A percentile compares a stretch with the other conserved stretches of the same genome.
Conservation (phyloP, 805 yeast genomes). For the Diddensiella caesifluorescens region DNA sequence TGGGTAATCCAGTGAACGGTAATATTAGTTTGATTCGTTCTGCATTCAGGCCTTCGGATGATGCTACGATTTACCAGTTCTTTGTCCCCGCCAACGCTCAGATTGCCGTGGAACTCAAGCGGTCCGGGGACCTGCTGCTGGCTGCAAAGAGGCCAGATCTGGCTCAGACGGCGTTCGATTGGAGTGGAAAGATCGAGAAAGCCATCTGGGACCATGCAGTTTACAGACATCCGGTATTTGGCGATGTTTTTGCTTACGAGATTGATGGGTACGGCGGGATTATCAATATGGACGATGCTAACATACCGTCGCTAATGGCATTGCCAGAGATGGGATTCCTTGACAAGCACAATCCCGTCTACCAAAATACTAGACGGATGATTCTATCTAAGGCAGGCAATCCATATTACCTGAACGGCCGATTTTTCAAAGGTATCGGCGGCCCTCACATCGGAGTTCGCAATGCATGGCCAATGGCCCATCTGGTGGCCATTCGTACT, state of each 20-base stretch:
- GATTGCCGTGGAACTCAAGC: conserved; percentile 56
- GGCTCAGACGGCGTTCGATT: conserved; percentile 24
- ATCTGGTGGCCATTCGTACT: conserved; percentile 71
- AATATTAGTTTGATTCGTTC: conserved; percentile 71
- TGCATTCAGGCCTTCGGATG: conserved; percentile 86
- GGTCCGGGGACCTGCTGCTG: conserved; percentile 26
- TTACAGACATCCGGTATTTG: conserved; percentile 61
- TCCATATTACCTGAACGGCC: conserved; percentile 69
- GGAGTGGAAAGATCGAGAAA: conserved; percentile 39
- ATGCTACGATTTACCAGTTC: conserved; percentile 72
- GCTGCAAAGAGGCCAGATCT: conserved; percentile 21
- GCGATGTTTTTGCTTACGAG: conserved; percentile 80
- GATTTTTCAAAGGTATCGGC: conserved; percentile 68
- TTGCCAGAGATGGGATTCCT: conserved; percentile 74
- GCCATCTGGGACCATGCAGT: conserved; percentile 64
- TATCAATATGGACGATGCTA: conserved; percentile 84
- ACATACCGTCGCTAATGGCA: conserved; percentile 74
- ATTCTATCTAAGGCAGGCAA: conserved; percentile 62
- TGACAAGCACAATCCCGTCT: conserved; percentile 46
- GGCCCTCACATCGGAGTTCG: conserved; percentile 84
- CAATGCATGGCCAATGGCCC: conserved; percentile 89
- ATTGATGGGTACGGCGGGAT: conserved; percentile 80
- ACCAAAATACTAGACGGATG: conserved; percentile 77
- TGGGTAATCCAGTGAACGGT: conserved; percentile 75
- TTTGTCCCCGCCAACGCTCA: conserved; percentile 86